Evolutionary conservation across 1,139 yeast genomes (phyloP).

Genomic region (Hansenula sp.): DNA sequence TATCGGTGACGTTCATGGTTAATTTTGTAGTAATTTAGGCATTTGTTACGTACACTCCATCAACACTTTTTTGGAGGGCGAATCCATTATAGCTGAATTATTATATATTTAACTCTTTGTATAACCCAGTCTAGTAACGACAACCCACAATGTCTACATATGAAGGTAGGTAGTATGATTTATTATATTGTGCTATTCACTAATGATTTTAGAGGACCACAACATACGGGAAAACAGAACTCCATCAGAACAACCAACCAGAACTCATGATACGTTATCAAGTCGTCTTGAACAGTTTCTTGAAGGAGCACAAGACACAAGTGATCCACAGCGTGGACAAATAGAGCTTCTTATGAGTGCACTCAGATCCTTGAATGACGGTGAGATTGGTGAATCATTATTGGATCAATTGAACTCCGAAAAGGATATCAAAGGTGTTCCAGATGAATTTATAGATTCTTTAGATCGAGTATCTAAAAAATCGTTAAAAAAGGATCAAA

Average conservation of each 20-base stretch:
- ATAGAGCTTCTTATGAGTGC: conserved; percentile 20
- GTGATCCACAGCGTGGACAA: conserved; percentile 13
- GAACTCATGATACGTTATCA: conserved; percentile 16
- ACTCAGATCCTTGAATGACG: conserved; percentile 14
- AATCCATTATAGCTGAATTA: not conserved
- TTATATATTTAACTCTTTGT: too few relatives aligned
- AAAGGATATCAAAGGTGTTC: conserved; percentile 47
- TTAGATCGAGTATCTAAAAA: conserved; percentile 64
- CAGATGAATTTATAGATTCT: conserved; percentile 66
- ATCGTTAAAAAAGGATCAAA: conserved; percentile 46
- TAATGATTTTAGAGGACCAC: conserved; percentile 10
- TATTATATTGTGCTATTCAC: not conserved
- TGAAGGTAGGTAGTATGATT: conserved; percentile 14
- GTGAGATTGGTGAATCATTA: conserved; percentile 14
- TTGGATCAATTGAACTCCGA: conserved; percentile 23
- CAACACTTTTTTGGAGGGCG: not conserved
- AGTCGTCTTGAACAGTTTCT: conserved; percentile 12
- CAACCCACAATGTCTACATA: conserved; percentile 16
- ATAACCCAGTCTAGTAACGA: not conserved
- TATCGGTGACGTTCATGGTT: not conserved
- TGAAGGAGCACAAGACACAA: not conserved
- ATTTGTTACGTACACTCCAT: not conserved
- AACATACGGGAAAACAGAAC: conserved; percentile 5
- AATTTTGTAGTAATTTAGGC: too few relatives aligned
- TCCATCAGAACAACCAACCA: conserved; percentile 1